Evolutionary conservation across 2,329 filamentous ascomycete species (phyloP).

Genomic region (Cercospora brassicicola): DNA sequence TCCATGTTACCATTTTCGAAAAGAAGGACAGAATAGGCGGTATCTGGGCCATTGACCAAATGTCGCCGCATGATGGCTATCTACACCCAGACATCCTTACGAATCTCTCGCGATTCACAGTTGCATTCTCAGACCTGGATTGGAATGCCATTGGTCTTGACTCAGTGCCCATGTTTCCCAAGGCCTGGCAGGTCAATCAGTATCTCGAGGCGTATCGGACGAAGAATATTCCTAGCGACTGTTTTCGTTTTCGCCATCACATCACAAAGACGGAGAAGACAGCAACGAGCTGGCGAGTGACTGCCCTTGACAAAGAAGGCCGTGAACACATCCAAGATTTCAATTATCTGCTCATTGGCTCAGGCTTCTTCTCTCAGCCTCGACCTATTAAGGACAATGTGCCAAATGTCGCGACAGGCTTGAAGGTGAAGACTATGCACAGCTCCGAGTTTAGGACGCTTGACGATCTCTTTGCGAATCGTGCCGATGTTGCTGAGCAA

Average conservation of each 20-base stretch:
- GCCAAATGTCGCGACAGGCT: constrained; percentile 18
- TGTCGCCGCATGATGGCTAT: constrained; percentile 51
- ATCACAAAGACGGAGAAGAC: constrained; percentile 24
- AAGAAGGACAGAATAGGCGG: constrained; percentile 66
- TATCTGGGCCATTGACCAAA: constrained; percentile 63
- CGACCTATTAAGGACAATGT: constrained; percentile 56
- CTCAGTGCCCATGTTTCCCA: constrained; percentile 65
- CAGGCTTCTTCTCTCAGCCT: constrained; percentile 72
- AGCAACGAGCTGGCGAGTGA: constrained; percentile 27
- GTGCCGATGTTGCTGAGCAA: constrained; percentile 41
- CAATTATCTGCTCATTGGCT: constrained; percentile 70
- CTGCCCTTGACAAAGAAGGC: constrained; percentile 21
- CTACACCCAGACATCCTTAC: constrained; percentile 61
- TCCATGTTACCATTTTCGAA: constrained; percentile 71
- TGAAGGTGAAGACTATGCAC: constrained; percentile 57
- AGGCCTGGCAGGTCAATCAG: constrained; percentile 71
- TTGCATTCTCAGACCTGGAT: constrained; percentile 63
- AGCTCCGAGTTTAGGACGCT: constrained; percentile 66
- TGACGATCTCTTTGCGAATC: constrained; percentile 34
- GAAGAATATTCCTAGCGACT: constrained; percentile 54
- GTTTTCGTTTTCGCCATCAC: constrained; percentile 49
- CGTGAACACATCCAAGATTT: constrained; percentile 48
- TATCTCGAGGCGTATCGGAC: constrained; percentile 68
- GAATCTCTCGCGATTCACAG: constrained; percentile 76
- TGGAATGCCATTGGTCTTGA: constrained; percentile 58